These are phyloP conservation scores for Kickxella alabastrina DNA, from an alignment of 192 early-diverging fungal species.

Conservation along the genomic window DNA sequence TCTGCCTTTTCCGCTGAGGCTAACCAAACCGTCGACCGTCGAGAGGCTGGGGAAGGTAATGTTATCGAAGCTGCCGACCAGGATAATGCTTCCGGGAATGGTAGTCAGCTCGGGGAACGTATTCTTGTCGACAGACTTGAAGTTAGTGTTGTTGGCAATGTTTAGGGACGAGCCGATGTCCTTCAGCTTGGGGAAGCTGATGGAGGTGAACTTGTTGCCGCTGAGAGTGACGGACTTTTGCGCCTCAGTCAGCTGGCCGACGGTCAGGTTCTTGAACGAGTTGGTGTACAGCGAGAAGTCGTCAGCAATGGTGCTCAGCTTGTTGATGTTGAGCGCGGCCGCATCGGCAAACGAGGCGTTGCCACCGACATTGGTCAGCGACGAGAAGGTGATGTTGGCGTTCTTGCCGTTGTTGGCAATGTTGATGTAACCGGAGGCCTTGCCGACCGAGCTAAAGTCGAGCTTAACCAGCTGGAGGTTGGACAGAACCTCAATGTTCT, in stretches of 20 bases:
- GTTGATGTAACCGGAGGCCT: slow-evolving; percentile 51
- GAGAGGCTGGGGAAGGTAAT: slow-evolving; percentile 54
- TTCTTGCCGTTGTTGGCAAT: slow-evolving; percentile 56
- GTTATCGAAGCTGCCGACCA: slow-evolving; percentile 60
- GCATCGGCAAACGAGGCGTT: slow-evolving; percentile 61
- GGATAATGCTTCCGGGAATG: slow-evolving; percentile 58
- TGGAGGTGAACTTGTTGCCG: slow-evolving; percentile 55
- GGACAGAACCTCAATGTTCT: slow-evolving; percentile 55
- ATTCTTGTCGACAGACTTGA: slow-evolving; percentile 45
- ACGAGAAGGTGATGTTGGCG: slow-evolving; percentile 45
- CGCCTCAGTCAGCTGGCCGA: slow-evolving; percentile 48
- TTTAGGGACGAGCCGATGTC: slow-evolving; percentile 60
- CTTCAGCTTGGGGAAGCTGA: slow-evolving; percentile 56
- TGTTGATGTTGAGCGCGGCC: slow-evolving; percentile 40
- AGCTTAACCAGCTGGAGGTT: slow-evolving; percentile 54
- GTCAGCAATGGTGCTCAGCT: slow-evolving; percentile 47
- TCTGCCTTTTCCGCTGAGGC: slow-evolving; percentile 58
- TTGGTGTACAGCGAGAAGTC: slow-evolving; percentile 63
- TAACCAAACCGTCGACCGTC: slow-evolving; percentile 59
- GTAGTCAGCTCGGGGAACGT: slow-evolving; percentile 56
- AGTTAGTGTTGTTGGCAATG: slow-evolving; percentile 62
- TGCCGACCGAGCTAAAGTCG: slow-evolving; percentile 47
- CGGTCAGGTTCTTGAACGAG: slow-evolving; percentile 49
- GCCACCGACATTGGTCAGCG: slow-evolving; percentile 51
- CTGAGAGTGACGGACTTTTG: slow-evolving; percentile 57